Percentiles rank a stretch among this genome's conserved stretches.
These are phyloP conservation scores for Moniliella sp. DNA, from an alignment of 1,284 basidiomycete genomes.

Conservation along the genomic window DNA sequence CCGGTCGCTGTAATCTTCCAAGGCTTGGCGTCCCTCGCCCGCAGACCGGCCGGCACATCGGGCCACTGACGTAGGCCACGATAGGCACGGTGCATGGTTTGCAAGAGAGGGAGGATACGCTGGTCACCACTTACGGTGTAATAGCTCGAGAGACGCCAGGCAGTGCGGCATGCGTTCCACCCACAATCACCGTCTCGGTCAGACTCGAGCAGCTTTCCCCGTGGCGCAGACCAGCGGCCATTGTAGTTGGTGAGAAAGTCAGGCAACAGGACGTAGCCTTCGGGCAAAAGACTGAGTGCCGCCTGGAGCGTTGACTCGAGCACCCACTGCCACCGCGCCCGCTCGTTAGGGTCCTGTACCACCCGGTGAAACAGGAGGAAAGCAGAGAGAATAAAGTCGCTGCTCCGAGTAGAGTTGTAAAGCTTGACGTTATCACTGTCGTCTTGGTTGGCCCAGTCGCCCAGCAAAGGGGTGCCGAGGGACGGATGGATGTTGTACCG, in stretches of 20 bases:
- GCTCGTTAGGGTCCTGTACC: slow-evolving; percentile 6
- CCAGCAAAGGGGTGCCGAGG: slow-evolving; percentile 13
- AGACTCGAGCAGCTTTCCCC: slow-evolving; percentile 14
- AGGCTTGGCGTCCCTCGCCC: slow-evolving; percentile 5
- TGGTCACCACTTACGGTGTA: slow-evolving; percentile 15
- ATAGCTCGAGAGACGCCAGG: slow-evolving; percentile 22
- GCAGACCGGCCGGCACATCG: slow-evolving; percentile 13
- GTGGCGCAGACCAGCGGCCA: slow-evolving; percentile 8
- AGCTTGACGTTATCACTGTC: slow-evolving; percentile 6
- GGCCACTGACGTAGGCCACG: slow-evolving; percentile 10
- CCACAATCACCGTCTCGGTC: slow-evolving; percentile 17
- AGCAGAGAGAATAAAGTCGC: slow-evolving; percentile 17
- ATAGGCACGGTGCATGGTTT: background rate
- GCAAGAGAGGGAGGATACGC: slow-evolving; percentile 9
- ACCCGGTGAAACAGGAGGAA: slow-evolving; percentile 13
- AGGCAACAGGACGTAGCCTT: slow-evolving; percentile 11
- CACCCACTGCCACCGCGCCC: slow-evolving; percentile 12
- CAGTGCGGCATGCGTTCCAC: slow-evolving; percentile 27
- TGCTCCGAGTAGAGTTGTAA: slow-evolving; percentile 14
- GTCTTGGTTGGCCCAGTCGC: slow-evolving; percentile 20
- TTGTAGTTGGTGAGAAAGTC: slow-evolving; percentile 14
- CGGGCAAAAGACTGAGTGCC: slow-evolving; percentile 5
- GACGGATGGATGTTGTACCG: slow-evolving; percentile 11
- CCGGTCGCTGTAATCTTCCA: slow-evolving; percentile 19
- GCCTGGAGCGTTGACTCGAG: slow-evolving; percentile 9